Percentiles rank a stretch among this genome's conserved stretches.
Evolutionary conservation across 345 rosid genomes (phyloP).

Genomic region (Syzygium grande): DNA sequence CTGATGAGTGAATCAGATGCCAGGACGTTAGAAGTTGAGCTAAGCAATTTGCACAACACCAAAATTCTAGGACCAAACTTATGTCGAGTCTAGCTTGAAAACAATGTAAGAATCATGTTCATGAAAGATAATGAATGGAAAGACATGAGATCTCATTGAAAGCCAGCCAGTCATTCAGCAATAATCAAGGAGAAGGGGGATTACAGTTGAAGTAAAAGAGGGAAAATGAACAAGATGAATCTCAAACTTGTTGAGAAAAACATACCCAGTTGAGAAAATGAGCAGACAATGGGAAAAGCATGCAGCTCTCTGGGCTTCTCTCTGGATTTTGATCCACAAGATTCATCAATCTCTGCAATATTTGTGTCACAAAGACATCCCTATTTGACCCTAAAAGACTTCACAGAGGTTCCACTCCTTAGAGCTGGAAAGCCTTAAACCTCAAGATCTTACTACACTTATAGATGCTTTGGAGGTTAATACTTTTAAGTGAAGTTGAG

Average conservation of each 20-base stretch:
- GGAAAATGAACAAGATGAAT: background rate
- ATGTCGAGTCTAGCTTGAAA: background rate
- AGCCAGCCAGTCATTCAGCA: background rate
- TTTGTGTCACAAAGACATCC: background rate
- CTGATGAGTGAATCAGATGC: slow-evolving; percentile 1
- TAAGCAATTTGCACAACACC: background rate
- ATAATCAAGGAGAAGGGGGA: background rate
- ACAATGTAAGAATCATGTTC: background rate
- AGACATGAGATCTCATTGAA: background rate
- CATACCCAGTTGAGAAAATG: slow-evolving; percentile 21
- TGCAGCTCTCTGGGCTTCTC: background rate
- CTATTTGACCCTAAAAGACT: background rate
- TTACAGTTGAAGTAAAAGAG: background rate
- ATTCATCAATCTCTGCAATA: background rate
- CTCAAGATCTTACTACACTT: slow-evolving; percentile 7
- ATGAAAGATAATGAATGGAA: background rate
- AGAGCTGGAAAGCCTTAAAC: slow-evolving; percentile 28
- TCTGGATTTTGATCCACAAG: background rate
- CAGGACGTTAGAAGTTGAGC: background rate
- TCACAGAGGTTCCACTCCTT: background rate
- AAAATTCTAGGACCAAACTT: background rate
- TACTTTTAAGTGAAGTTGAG: background rate
- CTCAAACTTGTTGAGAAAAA: background rate
- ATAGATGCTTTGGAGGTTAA: background rate
- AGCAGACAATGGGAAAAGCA: background rate